Percentiles rank a stretch among this genome's conserved stretches.
These are phyloP conservation scores for Pisolithus tinctorius DNA, from an alignment of 768 basidiomycete genomes.

Conservation along the genomic window DNA sequence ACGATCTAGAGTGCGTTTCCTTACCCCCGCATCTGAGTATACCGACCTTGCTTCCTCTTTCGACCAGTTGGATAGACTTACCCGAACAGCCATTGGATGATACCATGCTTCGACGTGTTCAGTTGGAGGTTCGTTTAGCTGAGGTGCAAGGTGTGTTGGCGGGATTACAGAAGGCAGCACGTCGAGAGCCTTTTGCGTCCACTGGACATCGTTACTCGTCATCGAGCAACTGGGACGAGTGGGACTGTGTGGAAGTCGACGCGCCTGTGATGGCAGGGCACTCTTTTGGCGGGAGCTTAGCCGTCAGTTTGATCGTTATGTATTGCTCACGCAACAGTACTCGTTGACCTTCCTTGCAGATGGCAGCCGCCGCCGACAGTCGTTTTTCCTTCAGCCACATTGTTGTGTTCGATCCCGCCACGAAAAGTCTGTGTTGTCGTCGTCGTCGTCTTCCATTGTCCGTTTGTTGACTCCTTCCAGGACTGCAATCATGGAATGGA, in stretches of 20 bases:
- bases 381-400: slow-evolving; percentile 20
- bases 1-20: slow-evolving; percentile 18
- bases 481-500: slow-evolving; percentile 21
- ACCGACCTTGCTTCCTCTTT: neutral
- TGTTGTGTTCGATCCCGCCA: slow-evolving; percentile 25
- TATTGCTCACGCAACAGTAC: neutral
- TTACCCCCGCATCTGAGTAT: neutral
- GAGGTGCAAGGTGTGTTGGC: slow-evolving; percentile 31
- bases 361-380: slow-evolving; percentile 18
- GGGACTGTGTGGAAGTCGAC: slow-evolving; percentile 13
- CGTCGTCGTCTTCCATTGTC: slow-evolving; percentile 19
- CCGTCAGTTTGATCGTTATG: slow-evolving; percentile 10
- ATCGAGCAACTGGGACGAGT: slow-evolving; percentile 12
- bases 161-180: slow-evolving; percentile 6
- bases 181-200: neutral
- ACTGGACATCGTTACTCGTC: neutral
- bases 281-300: slow-evolving; percentile 26
- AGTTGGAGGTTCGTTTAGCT: slow-evolving; percentile 30
- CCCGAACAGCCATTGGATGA: slow-evolving; percentile 29
- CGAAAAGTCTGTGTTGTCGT: neutral
- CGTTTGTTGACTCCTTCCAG: slow-evolving; percentile 15
- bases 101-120: slow-evolving; percentile 21
- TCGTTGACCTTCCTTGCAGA: slow-evolving; percentile 6
- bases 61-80: slow-evolving; percentile 20
- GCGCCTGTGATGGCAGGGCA: slow-evolving; percentile 26